phyloP scores from a whole-genome alignment of 2,329 filamentous ascomycete species.

The Didymosphaeria variabile region DNA sequence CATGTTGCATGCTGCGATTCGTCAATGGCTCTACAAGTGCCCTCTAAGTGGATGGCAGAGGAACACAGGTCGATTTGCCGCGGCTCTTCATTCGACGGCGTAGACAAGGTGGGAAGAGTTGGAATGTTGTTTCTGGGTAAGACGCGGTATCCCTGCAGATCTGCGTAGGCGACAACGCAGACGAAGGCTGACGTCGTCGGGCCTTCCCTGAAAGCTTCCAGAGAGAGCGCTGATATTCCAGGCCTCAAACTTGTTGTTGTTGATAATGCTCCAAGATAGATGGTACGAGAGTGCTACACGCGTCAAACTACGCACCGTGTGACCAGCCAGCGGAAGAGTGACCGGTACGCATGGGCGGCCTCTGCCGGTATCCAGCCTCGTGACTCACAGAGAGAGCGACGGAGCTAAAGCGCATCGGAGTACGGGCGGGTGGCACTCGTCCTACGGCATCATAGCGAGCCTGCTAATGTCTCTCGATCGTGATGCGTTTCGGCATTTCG shows the following conservation, averaged over 20 bases:
- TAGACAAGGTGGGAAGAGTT: constrained; percentile 1
- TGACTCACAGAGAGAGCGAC: constrained; percentile 1
- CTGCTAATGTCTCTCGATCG: not conserved
- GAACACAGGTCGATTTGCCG: constrained; percentile 3
- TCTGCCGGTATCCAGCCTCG: constrained; percentile 1
- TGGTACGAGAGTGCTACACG: not conserved
- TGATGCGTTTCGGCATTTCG: not conserved
- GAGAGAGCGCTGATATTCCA: no score
- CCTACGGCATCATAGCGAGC: not conserved
- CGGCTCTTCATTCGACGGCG: constrained; percentile 8
- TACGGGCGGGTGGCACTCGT: not conserved
- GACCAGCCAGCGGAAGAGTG: not conserved
- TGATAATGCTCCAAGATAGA: not conserved
- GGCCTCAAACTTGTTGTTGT: not conserved
- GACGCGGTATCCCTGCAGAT: constrained; percentile 10
- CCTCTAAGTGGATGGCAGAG: constrained; percentile 4
- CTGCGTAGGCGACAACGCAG: constrained; percentile 12
- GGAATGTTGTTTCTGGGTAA: constrained; percentile 9
- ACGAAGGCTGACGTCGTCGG: constrained; percentile 12
- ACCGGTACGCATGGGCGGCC: constrained; percentile 1
- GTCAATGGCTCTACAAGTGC: constrained; percentile 31
- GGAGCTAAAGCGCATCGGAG: not conserved
- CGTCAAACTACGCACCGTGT: not conserved
- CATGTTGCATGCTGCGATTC: constrained; percentile 31
- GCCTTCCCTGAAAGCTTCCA: not conserved